Evolutionary conservation across 2,329 filamentous ascomycete species (phyloP).

Genomic region (Monilinia polystroma): DNA sequence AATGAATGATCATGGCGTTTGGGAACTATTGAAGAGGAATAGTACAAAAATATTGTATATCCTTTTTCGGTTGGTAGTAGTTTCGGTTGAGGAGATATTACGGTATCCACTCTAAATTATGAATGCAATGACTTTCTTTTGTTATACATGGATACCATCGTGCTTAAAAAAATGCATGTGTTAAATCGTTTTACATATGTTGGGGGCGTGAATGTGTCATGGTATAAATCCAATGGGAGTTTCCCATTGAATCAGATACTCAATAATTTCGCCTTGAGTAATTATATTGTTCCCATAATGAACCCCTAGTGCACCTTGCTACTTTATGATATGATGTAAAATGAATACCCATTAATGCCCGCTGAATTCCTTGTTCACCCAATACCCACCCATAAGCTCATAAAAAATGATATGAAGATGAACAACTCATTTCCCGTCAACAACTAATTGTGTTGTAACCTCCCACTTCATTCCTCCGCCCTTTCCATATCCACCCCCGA

Average conservation of each 20-base stretch:
- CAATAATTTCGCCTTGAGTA: too few species aligned
- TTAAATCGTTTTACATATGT: not conserved
- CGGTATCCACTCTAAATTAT: conserved; percentile 8
- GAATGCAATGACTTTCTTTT: conserved; percentile 18
- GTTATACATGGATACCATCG: not conserved
- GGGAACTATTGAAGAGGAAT: conserved; percentile 14
- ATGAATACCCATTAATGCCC: not conserved
- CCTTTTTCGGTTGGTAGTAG: not conserved
- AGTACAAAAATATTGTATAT: conserved; percentile 15
- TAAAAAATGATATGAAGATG: not conserved
- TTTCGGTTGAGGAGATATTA: conserved; percentile 3
- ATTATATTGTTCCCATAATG: not conserved
- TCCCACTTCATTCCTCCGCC: conserved; percentile 85
- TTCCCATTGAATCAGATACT: not conserved
- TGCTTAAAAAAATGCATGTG: not conserved
- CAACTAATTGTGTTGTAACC: conserved; percentile 74
- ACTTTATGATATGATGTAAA: not conserved
- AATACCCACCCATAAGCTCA: not conserved
- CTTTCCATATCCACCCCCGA: conserved; percentile 84
- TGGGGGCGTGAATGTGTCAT: not conserved
- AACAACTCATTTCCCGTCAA: conserved; percentile 32
- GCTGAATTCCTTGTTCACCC: too few species aligned
- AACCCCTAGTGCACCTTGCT: not conserved
- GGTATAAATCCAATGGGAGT: not conserved
- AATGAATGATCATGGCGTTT: conserved; percentile 9